Base-by-base conservation (phyloP, 2,329 filamentous ascomycete species). In the Clarireedia sp. region DNA sequence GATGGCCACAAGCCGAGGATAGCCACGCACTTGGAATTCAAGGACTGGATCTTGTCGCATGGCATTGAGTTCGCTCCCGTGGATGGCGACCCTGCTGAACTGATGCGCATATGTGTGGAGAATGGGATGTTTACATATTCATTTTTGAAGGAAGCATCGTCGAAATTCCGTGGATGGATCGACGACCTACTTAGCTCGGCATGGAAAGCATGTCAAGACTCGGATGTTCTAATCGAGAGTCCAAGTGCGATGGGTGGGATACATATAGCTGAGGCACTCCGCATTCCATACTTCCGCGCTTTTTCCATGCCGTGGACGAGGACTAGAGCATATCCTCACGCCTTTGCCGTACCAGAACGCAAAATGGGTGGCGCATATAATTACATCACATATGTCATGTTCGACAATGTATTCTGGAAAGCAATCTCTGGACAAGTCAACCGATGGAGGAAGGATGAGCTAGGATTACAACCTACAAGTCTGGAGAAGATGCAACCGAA, bases 221-320 rank as follows among this genome's bases (percentile, higher is more conserved):
- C 87, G 1, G 92, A 99, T 68, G 74, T 99, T 33, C 76, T 99
- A 40, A 96, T 99, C 58, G 94, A 99, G 70, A 95, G 89, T 47
- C 94, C 94, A 0, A 95, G 89, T 56, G 90, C 94, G 14, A 99
- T 99, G 94, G 90, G 87, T 0, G 94, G 94, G 24, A 96, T 99
- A 53, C 94, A 99, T 70, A 95, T 99, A 62, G 94, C 94, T 1
- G 94, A 99, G 72, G 90, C 90, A 23, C 78, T 99, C 2, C 79
- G 82, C 14, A 95, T 99, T 45, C 94, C 94, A 0, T 99, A 99
- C 70, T 97, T 97, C 75, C 84, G 94, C 55, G 92, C 91, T 0
- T 99, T 99, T 68, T 95, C 90, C 17, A 99, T 99, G 94, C 94
- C 94, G 0, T 99, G 94, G 94, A 96, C 94, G 0, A 84, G 91